phyloP scores from a whole-genome alignment of 2,329 filamentous ascomycete genomes.

The Clonostachys rhizophaga region DNA sequence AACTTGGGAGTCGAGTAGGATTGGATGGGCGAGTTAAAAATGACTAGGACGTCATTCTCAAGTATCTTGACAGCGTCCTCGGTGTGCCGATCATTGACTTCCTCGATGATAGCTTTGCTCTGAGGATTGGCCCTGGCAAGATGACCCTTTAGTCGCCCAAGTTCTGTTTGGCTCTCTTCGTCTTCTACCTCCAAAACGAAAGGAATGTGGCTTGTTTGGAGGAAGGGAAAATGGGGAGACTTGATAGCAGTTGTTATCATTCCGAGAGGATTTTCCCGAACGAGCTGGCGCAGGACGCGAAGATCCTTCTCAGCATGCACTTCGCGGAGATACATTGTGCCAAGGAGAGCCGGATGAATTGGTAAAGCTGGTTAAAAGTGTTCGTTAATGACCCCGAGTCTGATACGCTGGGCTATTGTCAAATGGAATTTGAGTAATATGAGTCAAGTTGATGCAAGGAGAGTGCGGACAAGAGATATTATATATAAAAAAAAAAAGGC shows the following conservation, averaged over 20 bases:
- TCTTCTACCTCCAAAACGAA: slow-evolving; percentile 49
- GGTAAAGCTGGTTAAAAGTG: too few relatives aligned
- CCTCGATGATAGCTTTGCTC: slow-evolving; percentile 53
- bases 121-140: slow-evolving; percentile 61
- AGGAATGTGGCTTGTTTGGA: slow-evolving; percentile 58
- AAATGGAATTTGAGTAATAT: too few relatives aligned
- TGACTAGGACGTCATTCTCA: slow-evolving; percentile 52
- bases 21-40: slow-evolving; percentile 54
- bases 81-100: slow-evolving; percentile 13
- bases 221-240: slow-evolving; percentile 38
- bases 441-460: too few relatives aligned
- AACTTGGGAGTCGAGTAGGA: slow-evolving; percentile 68
- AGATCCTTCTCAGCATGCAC: slow-evolving; percentile 47
- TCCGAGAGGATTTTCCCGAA: slow-evolving; percentile 56
- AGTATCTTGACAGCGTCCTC: slow-evolving; percentile 17
- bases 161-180: slow-evolving; percentile 29
- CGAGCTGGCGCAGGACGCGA: slow-evolving; percentile 45
- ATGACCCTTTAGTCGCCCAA: slow-evolving; percentile 51
- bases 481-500: too few relatives aligned
- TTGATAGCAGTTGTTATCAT: slow-evolving; percentile 57
- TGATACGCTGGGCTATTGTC: too few relatives aligned
- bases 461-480: too few relatives aligned
- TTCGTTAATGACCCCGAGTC: too few relatives aligned
- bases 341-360: too few relatives aligned
- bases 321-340: slow-evolving; percentile 51